Conservation (phyloP, 495 filamentous ascomycete genomes). For the Penicillium simplicissimum region DNA sequence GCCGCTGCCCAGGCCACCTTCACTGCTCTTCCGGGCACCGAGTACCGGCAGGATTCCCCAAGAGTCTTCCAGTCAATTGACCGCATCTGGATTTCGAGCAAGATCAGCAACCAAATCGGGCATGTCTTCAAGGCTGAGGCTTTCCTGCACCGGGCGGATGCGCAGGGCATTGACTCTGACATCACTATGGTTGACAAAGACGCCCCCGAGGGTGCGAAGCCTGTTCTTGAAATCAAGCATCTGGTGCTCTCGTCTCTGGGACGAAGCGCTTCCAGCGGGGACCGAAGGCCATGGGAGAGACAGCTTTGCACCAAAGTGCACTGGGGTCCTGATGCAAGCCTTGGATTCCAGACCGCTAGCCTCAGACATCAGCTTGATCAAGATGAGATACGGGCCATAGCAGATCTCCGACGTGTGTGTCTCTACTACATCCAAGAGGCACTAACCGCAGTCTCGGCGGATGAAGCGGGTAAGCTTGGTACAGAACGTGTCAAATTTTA, state of each 20-base stretch:
- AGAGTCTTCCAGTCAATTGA: conserved; percentile 3
- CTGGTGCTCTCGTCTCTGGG: neutral
- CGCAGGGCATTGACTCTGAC: neutral
- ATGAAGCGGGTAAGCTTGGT: neutral
- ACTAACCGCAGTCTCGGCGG: neutral
- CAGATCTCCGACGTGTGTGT: neutral
- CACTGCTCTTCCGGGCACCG: conserved; percentile 1
- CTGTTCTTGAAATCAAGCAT: neutral
- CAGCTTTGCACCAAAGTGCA: neutral
- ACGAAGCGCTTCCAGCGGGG: neutral
- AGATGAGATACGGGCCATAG: neutral
- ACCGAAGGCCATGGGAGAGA: neutral
- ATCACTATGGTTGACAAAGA: neutral
- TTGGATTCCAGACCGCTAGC: neutral
- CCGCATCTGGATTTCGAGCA: conserved; percentile 3
- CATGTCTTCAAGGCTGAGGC: neutral
- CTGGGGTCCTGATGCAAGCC: neutral
- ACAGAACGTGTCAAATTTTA: neutral
- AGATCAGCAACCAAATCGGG: neutral
- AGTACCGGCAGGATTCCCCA: neutral
- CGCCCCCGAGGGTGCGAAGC: neutral
- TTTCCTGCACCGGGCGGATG: neutral
- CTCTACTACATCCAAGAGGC: neutral
- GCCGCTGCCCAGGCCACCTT: neutral
- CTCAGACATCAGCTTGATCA: neutral